Evolutionary conservation across 2,329 filamentous ascomycete genomes (phyloP).

Genomic region (Neospermospora avenae): DNA sequence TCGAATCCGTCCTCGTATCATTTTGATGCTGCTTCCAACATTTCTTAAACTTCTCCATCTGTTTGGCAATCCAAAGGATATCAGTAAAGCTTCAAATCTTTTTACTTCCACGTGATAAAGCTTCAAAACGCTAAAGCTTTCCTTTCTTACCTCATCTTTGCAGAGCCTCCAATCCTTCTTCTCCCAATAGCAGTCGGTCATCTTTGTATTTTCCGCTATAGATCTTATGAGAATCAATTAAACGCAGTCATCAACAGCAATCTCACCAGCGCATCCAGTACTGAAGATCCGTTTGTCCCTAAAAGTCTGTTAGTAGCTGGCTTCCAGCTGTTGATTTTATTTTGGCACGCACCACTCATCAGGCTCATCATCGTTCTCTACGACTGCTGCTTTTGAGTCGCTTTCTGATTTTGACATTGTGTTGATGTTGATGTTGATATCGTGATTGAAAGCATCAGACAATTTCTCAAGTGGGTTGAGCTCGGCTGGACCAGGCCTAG

Average conservation of each 20-base stretch:
- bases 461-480: slow-evolving; percentile 3
- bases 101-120: slow-evolving; percentile 25
- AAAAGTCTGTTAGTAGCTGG: slow-evolving; percentile 23
- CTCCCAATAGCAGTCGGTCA: slow-evolving; percentile 95
- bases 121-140: slow-evolving; percentile 22
- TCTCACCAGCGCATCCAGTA: slow-evolving; percentile 82
- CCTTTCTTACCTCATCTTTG: slow-evolving; percentile 71
- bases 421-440: slow-evolving; percentile 18
- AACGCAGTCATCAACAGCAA: not conserved
- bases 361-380: slow-evolving; percentile 76
- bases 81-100: slow-evolving; percentile 14
- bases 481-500: slow-evolving; percentile 26
- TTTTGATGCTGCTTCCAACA: slow-evolving; percentile 94
- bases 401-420: slow-evolving; percentile 34
- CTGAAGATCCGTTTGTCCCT: slow-evolving; percentile 99
- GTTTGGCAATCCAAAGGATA: slow-evolving; percentile 6
- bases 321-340: slow-evolving; percentile 17
- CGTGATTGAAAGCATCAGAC: slow-evolving; percentile 10
- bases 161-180: slow-evolving; percentile 95
- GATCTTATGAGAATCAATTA: slow-evolving; percentile 4
- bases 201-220: slow-evolving; percentile 77
- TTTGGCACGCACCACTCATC: slow-evolving; percentile 75
- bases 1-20: slow-evolving; percentile 73
- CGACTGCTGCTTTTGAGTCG: slow-evolving; percentile 34
- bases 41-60: slow-evolving; percentile 88